A percentile compares a stretch with the other conserved stretches of the same genome.
phyloP scores from a whole-genome alignment of 1,139 yeast genomes.

The Spathaspora sp. region DNA sequence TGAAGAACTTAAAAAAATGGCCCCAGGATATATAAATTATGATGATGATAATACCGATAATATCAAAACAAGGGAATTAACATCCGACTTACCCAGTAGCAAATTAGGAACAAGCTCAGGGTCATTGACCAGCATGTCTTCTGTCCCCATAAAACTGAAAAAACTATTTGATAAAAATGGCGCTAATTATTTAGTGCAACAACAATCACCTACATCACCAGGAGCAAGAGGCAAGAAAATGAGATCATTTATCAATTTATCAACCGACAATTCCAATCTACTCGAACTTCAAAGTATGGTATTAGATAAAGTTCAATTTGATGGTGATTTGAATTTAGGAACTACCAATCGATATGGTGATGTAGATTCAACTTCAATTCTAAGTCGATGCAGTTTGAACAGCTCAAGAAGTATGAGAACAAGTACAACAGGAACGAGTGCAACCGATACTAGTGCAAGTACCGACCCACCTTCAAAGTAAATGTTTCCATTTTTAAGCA shows the following conservation, averaged over 20 bases:
- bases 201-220: slow-evolving; percentile 5
- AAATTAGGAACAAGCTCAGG: background rate
- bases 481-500: background rate
- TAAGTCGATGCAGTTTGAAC: background rate
- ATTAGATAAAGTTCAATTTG: slow-evolving; percentile 24
- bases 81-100: slow-evolving; percentile 15
- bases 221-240: slow-evolving; percentile 4
- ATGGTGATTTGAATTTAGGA: slow-evolving; percentile 16
- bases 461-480: background rate
- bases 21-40: slow-evolving; percentile 14
- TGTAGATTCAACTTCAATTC: background rate
- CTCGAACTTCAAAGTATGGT: slow-evolving; percentile 24
- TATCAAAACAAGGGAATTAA: slow-evolving; percentile 12
- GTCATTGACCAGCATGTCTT: background rate
- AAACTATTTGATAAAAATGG: slow-evolving; percentile 12
- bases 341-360: slow-evolving; percentile 14
- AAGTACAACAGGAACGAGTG: background rate
- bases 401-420: slow-evolving; percentile 1
- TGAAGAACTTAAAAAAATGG: slow-evolving; percentile 19
- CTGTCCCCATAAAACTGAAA: background rate
- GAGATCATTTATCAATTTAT: slow-evolving; percentile 14
- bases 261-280: slow-evolving; percentile 16
- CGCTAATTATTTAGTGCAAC: slow-evolving; percentile 9
- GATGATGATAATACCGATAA: background rate
- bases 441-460: background rate